Evolutionary conservation across 2,329 filamentous ascomycete species (phyloP).

Genomic region (Aureobasidium uvarum): DNA sequence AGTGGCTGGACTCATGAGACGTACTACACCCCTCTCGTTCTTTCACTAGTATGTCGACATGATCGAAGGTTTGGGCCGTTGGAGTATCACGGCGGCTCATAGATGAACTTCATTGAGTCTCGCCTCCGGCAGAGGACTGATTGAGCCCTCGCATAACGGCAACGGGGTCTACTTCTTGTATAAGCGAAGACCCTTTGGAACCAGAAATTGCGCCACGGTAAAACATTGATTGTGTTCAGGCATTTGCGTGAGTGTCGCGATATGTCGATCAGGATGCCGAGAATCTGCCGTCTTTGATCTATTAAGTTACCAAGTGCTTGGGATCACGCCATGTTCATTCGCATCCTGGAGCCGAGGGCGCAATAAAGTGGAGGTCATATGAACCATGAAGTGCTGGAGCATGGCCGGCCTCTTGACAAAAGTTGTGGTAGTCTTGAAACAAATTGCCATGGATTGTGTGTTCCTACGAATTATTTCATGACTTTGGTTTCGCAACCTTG

Average conservation of each 20-base stretch:
- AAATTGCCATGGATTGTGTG: no score
- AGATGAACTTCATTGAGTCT: not conserved
- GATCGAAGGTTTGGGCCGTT: not conserved
- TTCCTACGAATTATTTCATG: not conserved
- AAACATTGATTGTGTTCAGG: conserved; percentile 8
- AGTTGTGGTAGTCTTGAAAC: no score
- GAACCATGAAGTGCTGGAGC: not conserved
- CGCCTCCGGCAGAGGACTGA: not conserved
- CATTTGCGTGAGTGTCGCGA: not conserved
- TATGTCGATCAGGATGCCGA: conserved; percentile 9
- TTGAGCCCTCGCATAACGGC: not conserved
- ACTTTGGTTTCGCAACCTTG: conserved; percentile 25
- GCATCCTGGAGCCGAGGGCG: not conserved
- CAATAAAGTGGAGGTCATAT: not conserved
- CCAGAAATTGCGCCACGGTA: not conserved
- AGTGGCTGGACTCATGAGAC: not conserved
- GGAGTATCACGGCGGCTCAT: not conserved
- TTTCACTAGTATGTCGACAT: not conserved
- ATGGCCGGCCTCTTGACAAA: no score
- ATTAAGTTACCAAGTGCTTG: not conserved
- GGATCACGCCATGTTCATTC: not conserved
- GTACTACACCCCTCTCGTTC: not conserved
- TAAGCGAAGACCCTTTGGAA: not conserved
- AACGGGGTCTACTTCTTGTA: not conserved
- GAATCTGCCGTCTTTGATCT: not conserved